phyloP scores from a whole-genome alignment of 768 basidiomycete species.

The Baorangia bicolor region DNA sequence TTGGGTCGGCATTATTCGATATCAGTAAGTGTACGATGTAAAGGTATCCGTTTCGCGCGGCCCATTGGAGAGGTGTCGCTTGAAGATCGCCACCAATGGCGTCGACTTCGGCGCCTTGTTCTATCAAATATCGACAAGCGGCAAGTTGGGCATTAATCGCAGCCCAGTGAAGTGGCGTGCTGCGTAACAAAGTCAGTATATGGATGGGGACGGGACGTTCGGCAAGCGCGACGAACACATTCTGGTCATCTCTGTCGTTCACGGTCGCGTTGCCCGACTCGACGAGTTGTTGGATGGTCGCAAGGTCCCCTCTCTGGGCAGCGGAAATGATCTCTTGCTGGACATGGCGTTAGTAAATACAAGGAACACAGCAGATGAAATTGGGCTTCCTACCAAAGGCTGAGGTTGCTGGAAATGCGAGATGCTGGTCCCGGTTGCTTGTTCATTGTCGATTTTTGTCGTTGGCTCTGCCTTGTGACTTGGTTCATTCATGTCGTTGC shows the following conservation, averaged over 20 bases:
- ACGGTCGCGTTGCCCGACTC: constrained; percentile 68
- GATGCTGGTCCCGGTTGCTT: constrained; percentile 30
- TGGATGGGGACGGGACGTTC: not conserved
- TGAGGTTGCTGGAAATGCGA: constrained; percentile 21
- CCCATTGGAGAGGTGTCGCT: constrained; percentile 98
- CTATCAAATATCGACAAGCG: constrained; percentile 82
- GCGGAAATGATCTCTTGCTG: constrained; percentile 73
- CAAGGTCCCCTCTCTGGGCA: constrained; percentile 83
- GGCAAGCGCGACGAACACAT: constrained; percentile 47
- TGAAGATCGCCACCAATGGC: constrained; percentile 91
- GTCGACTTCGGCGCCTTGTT: constrained; percentile 93
- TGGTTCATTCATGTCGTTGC: constrained; percentile 33
- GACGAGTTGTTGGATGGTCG: constrained; percentile 60
- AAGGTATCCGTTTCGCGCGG: constrained; percentile 94
- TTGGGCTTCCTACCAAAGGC: constrained; percentile 20
- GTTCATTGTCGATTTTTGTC: constrained; percentile 26
- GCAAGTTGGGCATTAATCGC: constrained; percentile 95
- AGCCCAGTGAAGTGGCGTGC: constrained; percentile 95
- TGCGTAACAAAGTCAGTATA: constrained; percentile 12
- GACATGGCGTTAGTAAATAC: constrained; percentile 2
- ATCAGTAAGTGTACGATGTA: constrained; percentile 93
- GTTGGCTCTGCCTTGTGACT: constrained; percentile 30
- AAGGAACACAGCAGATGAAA: not conserved
- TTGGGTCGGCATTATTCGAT: constrained; percentile 88
- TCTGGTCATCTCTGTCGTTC: constrained; percentile 82